Conservation (phyloP, 75 land plant genomes). For the Pseudotsuga menziesii region DNA sequence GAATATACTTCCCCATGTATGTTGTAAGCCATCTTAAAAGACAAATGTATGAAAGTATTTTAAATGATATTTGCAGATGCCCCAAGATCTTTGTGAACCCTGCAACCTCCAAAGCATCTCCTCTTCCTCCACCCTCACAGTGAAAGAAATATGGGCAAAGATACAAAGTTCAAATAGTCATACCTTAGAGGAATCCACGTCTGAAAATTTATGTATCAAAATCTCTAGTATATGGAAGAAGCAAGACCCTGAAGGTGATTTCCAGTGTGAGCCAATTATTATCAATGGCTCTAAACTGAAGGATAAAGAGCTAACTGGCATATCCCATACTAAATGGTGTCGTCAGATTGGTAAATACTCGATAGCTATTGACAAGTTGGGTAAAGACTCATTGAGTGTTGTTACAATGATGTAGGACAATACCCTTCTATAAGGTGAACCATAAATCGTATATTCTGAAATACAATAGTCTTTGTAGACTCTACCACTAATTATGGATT, state of each 20-base stretch:
- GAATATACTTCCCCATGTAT: neutral
- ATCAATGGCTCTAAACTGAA: conserved; percentile 1
- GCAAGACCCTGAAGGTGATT: neutral
- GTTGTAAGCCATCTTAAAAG: too few species aligned
- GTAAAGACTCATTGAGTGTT: too few species aligned
- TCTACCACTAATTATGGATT: too few species aligned
- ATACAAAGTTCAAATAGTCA: neutral
- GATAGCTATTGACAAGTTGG: too few species aligned
- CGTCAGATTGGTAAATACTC: neutral
- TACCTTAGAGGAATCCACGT: neutral
- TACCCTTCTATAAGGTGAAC: too few species aligned
- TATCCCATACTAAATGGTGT: neutral
- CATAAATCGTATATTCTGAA: too few species aligned
- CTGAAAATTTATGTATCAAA: too few species aligned
- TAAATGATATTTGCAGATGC: neutral
- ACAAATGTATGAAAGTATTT: neutral
- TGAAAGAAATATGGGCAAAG: neutral
- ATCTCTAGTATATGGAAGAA: too few species aligned
- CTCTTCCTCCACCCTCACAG: neutral
- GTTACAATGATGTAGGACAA: too few species aligned
- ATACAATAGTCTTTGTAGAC: too few species aligned
- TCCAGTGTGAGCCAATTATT: neutral
- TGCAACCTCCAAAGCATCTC: neutral
- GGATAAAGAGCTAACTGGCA: neutral
- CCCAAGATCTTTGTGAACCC: neutral